These are phyloP conservation scores for Globisporangium nagaii DNA, from an alignment of 352 stramenopile species.

Conservation along the genomic window DNA sequence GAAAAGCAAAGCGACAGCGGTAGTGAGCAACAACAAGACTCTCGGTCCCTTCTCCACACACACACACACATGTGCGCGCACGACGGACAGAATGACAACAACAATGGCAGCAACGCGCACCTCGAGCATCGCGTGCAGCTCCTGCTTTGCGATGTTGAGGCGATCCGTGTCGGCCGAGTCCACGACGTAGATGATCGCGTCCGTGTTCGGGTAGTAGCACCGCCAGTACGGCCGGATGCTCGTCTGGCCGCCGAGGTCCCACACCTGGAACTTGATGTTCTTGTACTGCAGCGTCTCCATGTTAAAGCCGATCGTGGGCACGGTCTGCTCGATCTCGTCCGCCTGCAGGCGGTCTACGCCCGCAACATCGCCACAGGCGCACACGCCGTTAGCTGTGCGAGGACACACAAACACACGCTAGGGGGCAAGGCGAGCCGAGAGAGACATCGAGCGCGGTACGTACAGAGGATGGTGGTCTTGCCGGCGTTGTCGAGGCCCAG, in stretches of 20 bases:
- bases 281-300: constrained; percentile 92
- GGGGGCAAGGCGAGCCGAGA: neutral
- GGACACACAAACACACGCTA: neutral
- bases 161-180: constrained; percentile 96
- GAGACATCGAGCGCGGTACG: constrained; percentile 17
- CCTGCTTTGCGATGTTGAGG: constrained; percentile 96
- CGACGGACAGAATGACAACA: neutral
- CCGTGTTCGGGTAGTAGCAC: constrained; percentile 99
- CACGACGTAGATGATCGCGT: constrained; percentile 96
- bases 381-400: neutral
- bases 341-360: constrained; percentile 66
- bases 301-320: constrained; percentile 99
- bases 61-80: neutral
- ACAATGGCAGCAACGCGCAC: constrained; percentile 15
- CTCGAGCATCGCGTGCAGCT: constrained; percentile 97
- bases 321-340: constrained; percentile 97
- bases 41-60: neutral
- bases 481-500: constrained; percentile 99
- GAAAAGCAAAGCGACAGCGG: neutral
- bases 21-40: neutral
- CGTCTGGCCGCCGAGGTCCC: constrained; percentile 99
- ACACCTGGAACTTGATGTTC: constrained; percentile 98
- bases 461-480: constrained; percentile 99
- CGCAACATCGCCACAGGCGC: neutral
- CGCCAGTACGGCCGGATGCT: constrained; percentile 99